phyloP scores from a whole-genome alignment of 441 rosid species.

The Gossypium davidsonii region DNA sequence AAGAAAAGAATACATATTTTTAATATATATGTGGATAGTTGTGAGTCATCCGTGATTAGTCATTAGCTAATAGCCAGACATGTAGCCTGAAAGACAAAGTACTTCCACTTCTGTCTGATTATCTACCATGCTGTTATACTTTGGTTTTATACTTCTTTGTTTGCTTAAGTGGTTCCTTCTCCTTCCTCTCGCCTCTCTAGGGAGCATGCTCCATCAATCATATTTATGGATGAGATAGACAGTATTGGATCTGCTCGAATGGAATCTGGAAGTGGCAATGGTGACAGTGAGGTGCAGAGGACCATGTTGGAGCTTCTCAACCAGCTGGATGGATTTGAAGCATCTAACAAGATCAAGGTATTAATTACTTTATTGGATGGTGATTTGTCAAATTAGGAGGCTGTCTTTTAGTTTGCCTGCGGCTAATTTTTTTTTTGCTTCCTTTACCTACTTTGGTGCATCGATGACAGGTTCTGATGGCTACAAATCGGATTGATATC shows the following conservation, averaged over 20 bases:
- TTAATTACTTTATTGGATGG: background rate
- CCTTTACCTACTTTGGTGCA: background rate
- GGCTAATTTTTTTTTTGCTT: background rate
- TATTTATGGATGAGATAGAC: conserved; percentile 93
- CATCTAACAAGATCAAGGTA: conserved; percentile 96
- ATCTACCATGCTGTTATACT: background rate
- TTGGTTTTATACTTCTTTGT: conserved; percentile 9
- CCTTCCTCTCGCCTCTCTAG: conserved; percentile 22
- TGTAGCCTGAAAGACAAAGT: background rate
- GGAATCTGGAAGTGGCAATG: conserved; percentile 97
- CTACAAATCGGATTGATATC: conserved; percentile 92
- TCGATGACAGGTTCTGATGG: conserved; percentile 69
- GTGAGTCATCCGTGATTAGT: background rate
- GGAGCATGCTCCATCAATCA: conserved; percentile 96
- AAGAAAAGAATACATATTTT: background rate
- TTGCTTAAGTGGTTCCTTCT: background rate
- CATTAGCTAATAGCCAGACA: background rate
- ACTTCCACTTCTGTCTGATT: conserved; percentile 2
- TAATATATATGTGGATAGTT: background rate
- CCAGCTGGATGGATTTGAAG: conserved; percentile 93
- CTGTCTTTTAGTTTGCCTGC: background rate
- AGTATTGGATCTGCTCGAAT: conserved; percentile 93
- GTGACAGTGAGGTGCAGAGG: conserved; percentile 90
- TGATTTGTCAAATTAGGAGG: background rate
- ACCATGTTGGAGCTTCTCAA: conserved; percentile 98